Percentiles rank a stretch among this genome's conserved stretches.
Conservation (phyloP, 768 basidiomycete genomes). For the Aureoboletus auriporus region DNA sequence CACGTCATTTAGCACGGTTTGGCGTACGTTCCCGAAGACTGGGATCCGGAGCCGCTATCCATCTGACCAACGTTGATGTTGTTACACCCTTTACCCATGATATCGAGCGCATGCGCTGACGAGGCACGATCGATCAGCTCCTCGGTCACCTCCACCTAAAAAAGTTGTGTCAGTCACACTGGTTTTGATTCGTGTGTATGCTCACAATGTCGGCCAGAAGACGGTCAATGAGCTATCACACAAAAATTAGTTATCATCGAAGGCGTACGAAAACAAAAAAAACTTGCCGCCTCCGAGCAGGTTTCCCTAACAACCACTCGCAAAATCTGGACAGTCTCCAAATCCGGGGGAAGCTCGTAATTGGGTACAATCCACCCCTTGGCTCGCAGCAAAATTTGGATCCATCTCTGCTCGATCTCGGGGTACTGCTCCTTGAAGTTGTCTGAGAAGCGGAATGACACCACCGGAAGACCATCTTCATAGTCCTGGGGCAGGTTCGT, state of each 20-base stretch:
- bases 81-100: slow-evolving; percentile 31
- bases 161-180: slow-evolving; percentile 2
- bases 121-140: slow-evolving; percentile 45
- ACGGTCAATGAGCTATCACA: slow-evolving; percentile 51
- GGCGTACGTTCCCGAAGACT: slow-evolving; percentile 60
- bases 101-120: slow-evolving; percentile 48
- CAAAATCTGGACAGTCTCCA: slow-evolving; percentile 51
- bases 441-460: slow-evolving; percentile 54
- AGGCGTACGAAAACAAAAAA: slow-evolving; percentile 22
- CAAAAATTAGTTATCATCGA: slow-evolving; percentile 22
- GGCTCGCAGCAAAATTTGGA: slow-evolving; percentile 45
- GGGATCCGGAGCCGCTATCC: slow-evolving; percentile 43
- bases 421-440: slow-evolving; percentile 49
- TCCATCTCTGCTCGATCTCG: slow-evolving; percentile 54
- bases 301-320: slow-evolving; percentile 61
- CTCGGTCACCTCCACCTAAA: slow-evolving; percentile 63
- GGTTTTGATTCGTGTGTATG: slow-evolving; percentile 3
- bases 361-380: slow-evolving; percentile 60
- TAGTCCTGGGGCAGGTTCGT: slow-evolving; percentile 33
- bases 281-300: slow-evolving; percentile 44
- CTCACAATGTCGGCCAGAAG: slow-evolving; percentile 68
- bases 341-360: slow-evolving; percentile 53
- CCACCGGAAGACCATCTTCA: slow-evolving; percentile 48
- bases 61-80: slow-evolving; percentile 40
- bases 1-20: slow-evolving; percentile 49